These are phyloP conservation scores for Yamadazyma paraphyllophila DNA, from an alignment of 805 yeast genomes.

Conservation along the genomic window DNA sequence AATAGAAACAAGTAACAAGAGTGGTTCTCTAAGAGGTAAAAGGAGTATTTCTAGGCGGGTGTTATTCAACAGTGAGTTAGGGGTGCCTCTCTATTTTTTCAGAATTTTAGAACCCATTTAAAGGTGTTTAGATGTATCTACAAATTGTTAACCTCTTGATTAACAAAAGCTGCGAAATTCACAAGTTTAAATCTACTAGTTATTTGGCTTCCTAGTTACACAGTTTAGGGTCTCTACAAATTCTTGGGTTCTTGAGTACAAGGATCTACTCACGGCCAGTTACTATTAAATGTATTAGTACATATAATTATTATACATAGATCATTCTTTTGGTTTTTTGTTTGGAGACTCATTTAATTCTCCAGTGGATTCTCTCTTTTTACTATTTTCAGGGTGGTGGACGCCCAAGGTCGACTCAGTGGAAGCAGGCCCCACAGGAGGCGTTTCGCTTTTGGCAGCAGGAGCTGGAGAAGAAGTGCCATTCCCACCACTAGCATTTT, in stretches of 20 bases:
- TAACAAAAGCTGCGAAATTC: not conserved
- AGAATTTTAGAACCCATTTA: not conserved
- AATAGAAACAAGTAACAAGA: not conserved
- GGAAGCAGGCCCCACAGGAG: slow-evolving; percentile 3
- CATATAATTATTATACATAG: not conserved
- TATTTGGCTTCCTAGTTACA: too few species aligned
- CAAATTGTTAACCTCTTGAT: not conserved
- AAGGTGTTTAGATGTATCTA: not conserved
- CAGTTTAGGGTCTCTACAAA: too few species aligned
- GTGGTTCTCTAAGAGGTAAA: not conserved
- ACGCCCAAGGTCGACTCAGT: slow-evolving; percentile 31
- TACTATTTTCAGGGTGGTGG: slow-evolving; percentile 22
- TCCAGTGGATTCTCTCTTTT: slow-evolving; percentile 18
- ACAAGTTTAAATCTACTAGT: not conserved
- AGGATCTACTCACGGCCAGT: too few species aligned
- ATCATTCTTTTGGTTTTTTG: slow-evolving; percentile 20
- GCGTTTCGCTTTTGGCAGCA: not conserved
- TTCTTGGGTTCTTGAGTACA: too few species aligned
- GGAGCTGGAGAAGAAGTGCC: not conserved
- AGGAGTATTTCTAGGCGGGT: not conserved
- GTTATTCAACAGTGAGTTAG: not conserved
- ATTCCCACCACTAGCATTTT: slow-evolving; percentile 17
- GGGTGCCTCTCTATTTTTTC: not conserved
- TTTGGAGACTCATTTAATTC: slow-evolving; percentile 8
- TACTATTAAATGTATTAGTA: not conserved